Evolutionary conservation across 257 asterid genomes (phyloP).

Genomic region (Solanum pennellii): DNA sequence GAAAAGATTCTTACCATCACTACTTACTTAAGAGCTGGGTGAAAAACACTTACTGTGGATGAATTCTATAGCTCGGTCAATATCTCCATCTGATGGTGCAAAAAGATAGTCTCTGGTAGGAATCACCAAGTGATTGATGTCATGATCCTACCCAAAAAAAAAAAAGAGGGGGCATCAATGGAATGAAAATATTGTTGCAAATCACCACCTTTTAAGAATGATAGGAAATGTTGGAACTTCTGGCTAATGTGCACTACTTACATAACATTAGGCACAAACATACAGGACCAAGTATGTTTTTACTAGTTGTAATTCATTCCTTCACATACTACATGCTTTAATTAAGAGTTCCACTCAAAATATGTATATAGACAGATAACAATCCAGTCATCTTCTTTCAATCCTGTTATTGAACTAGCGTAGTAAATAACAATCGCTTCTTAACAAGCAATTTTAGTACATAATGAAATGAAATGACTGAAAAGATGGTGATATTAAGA

Average conservation of each 20-base stretch:
- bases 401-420: background rate
- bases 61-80: slow-evolving; percentile 74
- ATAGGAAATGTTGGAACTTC: background rate
- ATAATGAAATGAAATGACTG: background rate
- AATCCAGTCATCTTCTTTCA: background rate
- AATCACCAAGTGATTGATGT: slow-evolving; percentile 75
- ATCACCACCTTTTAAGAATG: background rate
- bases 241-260: background rate
- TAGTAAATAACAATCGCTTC: background rate
- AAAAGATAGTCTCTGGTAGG: slow-evolving; percentile 96
- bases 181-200: background rate
- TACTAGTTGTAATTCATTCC: background rate
- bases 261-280: background rate
- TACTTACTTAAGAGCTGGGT: background rate
- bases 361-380: background rate
- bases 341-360: background rate
- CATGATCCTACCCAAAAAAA: slow-evolving; percentile 35
- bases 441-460: background rate
- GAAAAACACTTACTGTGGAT: slow-evolving; percentile 40
- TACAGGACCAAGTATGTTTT: background rate
- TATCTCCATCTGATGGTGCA: slow-evolving; percentile 72
- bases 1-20: background rate
- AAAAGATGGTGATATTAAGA: background rate
- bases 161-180: background rate
- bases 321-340: background rate